Evolutionary conservation across 495 filamentous ascomycete genomes (phyloP).

Genomic region (Penicillium crystallinum): DNA sequence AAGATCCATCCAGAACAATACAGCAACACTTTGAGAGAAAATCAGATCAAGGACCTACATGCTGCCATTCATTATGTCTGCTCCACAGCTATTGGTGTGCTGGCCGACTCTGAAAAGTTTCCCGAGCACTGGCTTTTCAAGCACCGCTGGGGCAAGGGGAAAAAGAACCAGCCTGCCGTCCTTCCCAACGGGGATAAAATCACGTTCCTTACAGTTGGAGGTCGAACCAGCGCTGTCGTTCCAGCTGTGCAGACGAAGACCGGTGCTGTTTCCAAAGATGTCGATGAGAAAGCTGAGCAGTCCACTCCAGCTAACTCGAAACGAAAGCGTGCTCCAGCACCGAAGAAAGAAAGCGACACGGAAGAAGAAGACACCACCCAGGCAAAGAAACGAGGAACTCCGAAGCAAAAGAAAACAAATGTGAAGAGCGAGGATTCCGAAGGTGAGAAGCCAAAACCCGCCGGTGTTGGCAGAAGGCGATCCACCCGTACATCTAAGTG

Average conservation of each 20-base stretch:
- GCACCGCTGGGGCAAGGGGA: conserved; percentile 85
- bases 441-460: conserved; percentile 14
- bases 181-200: conserved; percentile 83
- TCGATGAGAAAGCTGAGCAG: conserved; percentile 21
- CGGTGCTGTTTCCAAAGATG: conserved; percentile 39
- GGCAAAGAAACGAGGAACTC: conserved; percentile 18
- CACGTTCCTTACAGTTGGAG: conserved; percentile 77
- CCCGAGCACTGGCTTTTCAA: conserved; percentile 90
- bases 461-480: conserved; percentile 26
- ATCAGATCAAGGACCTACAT: conserved; percentile 67
- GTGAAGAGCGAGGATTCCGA: conserved; percentile 25
- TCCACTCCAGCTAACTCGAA: conserved; percentile 23
- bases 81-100: conserved; percentile 65
- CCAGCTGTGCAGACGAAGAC: conserved; percentile 83
- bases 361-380: conserved; percentile 21
- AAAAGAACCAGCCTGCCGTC: conserved; percentile 59
- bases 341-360: conserved; percentile 30
- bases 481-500: conserved; percentile 27
- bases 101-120: conserved; percentile 78
- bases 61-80: conserved; percentile 74
- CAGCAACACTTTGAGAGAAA: conserved; percentile 70
- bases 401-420: conserved; percentile 16
- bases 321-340: conserved; percentile 27
- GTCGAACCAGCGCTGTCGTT: conserved; percentile 82
- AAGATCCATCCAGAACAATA: conserved; percentile 89